Evolutionary conservation across 495 filamentous ascomycete genomes (phyloP).

Genomic region (Hypoxylon fuscum): DNA sequence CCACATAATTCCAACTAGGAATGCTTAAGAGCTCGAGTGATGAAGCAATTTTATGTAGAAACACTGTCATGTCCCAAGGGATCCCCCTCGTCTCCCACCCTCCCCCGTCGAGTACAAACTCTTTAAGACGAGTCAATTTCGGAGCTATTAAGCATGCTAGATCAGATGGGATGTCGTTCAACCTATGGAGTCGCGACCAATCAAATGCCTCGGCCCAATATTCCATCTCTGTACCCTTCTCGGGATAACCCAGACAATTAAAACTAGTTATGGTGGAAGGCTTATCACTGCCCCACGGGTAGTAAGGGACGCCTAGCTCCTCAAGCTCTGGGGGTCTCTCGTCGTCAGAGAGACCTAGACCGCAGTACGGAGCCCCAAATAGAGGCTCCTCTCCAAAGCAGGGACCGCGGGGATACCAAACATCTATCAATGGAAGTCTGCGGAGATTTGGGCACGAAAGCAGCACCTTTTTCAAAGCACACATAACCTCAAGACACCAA

Average conservation of each 20-base stretch:
- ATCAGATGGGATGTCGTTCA: slow-evolving; percentile 4
- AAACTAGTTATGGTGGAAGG: neutral
- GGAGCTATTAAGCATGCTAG: neutral
- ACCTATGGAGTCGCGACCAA: slow-evolving; percentile 18
- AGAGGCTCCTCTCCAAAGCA: neutral
- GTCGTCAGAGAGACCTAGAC: slow-evolving; percentile 22
- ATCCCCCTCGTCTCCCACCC: no score
- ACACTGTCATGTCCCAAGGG: slow-evolving; percentile 10
- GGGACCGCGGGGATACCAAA: slow-evolving; percentile 2
- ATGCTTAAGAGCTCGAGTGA: slow-evolving; percentile 10
- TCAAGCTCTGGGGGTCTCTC: slow-evolving; percentile 19
- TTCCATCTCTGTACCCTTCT: slow-evolving; percentile 14
- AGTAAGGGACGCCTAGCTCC: slow-evolving; percentile 6
- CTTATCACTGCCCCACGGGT: neutral
- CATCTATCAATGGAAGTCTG: slow-evolving; percentile 18
- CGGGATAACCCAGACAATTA: slow-evolving; percentile 18
- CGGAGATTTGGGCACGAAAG: slow-evolving; percentile 23
- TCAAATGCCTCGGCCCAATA: slow-evolving; percentile 28
- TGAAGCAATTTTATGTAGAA: slow-evolving; percentile 19
- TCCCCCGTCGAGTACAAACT: neutral
- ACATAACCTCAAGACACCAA: slow-evolving; percentile 16
- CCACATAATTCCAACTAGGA: slow-evolving; percentile 11
- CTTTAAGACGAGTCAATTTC: neutral
- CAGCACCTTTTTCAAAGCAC: slow-evolving; percentile 17
- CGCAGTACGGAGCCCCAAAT: slow-evolving; percentile 20